These are phyloP conservation scores for Helicostylum pulchrum DNA, from an alignment of 192 early-diverging fungal genomes.

Conservation along the genomic window DNA sequence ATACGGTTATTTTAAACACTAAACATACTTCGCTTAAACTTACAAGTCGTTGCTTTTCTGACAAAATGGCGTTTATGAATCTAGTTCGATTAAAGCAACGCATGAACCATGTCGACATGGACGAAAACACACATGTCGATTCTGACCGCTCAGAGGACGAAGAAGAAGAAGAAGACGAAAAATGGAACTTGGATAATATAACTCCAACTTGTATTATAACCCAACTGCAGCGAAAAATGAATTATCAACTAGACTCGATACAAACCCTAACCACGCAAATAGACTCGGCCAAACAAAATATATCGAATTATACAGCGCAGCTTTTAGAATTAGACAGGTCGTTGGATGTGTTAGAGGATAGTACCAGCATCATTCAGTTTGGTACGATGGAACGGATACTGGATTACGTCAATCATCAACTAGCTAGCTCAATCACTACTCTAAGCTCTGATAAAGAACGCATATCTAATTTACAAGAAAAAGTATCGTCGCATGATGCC, in stretches of 20 bases:
- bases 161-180: background rate
- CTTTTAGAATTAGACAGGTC: background rate
- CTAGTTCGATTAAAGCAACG: constrained; percentile 9
- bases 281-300: background rate
- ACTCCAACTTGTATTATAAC: background rate
- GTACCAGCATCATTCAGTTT: background rate
- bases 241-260: background rate
- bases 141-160: background rate
- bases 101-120: background rate
- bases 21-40: constrained; percentile 1
- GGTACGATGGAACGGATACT: background rate
- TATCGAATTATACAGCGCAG: background rate
- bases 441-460: background rate
- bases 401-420: background rate
- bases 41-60: constrained; percentile 5
- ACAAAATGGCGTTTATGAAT: constrained; percentile 23
- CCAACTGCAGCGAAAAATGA: background rate
- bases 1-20: background rate
- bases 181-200: background rate
- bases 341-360: background rate
- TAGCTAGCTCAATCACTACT: background rate
- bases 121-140: background rate
- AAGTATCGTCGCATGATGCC: background rate
- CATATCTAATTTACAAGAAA: background rate
- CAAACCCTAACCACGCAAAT: background rate